Evolutionary conservation across 2,329 filamentous ascomycete genomes (phyloP), one percentile per base, ranked within the genome.

Genomic region (Alternaria incomplexa): DNA sequence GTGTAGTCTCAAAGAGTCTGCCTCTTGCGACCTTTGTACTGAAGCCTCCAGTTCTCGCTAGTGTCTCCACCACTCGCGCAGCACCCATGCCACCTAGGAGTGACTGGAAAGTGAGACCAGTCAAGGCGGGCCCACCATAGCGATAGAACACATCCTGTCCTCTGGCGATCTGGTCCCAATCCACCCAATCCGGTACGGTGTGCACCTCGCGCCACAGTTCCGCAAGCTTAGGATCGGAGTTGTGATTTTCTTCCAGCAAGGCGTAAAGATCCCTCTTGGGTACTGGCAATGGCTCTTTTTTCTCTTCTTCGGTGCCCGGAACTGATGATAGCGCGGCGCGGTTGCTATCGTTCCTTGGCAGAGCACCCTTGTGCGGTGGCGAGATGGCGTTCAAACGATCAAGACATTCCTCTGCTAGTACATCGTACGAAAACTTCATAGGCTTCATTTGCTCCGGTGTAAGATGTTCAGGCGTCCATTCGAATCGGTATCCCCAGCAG

Each of bases 131-230:
- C 0, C 88, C 88, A 17, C 88, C 90, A 77, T 93, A 94, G 36
- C 91, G 87, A 77, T 92, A 93, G 73, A 93, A 93, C 0, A 93
- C 87, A 68, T 91, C 87, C 75, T 95, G 91, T 0, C 91, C 92
- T 71, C 91, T 84, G 62, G 85, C 83, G 59, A 95, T 90, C 73
- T 93, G 90, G 2, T 86, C 85, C 91, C 91, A 94, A 74, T 93
- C 88, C 3, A 94, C 91, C 91, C 91, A 94, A 1, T 86, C 83
- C 0, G 91, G 92, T 5, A 93, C 79, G 0, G 85, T 88, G 61
- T 88, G 90, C 59, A 91, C 83, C 72, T 93, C 84, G 0, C 79
- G 76, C 91, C 91, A 94, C 9, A 95, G 80, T 57, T 85, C 70
- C 8, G 77, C 71, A 22, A 89, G 80, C 43, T 86, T 85, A 23